Evolutionary conservation across 257 asterid species (phyloP).

Genomic region (Penstemon eatonii): DNA sequence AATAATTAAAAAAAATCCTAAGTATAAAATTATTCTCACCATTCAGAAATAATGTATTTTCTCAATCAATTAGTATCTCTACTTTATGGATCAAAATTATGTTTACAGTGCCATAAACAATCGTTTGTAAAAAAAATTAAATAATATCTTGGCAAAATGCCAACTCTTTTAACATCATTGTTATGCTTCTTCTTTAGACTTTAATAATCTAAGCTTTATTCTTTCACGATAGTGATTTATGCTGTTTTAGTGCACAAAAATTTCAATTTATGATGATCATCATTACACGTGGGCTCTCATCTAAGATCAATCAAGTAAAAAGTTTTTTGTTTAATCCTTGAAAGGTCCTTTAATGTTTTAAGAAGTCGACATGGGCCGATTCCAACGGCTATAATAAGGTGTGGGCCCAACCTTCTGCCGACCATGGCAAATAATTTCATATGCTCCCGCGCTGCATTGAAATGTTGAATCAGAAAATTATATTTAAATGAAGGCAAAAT

Average conservation of each 20-base stretch:
- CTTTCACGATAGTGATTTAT: background rate
- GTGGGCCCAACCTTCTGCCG: constrained; percentile 16
- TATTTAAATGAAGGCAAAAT: no score
- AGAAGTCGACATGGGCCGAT: constrained; percentile 16
- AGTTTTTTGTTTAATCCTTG: background rate
- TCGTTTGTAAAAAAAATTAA: no score
- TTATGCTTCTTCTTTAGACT: background rate
- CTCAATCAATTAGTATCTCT: no score
- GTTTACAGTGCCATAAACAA: no score
- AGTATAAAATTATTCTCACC: no score
- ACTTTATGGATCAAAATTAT: no score
- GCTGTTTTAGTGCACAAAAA: background rate
- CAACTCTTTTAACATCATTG: background rate
- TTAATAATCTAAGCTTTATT: background rate
- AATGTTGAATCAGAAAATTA: background rate
- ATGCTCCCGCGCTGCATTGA: background rate
- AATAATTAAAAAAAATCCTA: no score
- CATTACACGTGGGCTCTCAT: constrained; percentile 31
- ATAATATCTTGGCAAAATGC: background rate
- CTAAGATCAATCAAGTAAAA: background rate
- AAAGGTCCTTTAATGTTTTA: background rate
- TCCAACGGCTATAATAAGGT: constrained; percentile 33
- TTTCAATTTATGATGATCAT: constrained; percentile 7
- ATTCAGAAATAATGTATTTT: no score
- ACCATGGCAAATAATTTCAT: background rate